These are phyloP conservation scores for Calocybe cyanea DNA, from an alignment of 768 basidiomycete genomes.

Conservation along the genomic window DNA sequence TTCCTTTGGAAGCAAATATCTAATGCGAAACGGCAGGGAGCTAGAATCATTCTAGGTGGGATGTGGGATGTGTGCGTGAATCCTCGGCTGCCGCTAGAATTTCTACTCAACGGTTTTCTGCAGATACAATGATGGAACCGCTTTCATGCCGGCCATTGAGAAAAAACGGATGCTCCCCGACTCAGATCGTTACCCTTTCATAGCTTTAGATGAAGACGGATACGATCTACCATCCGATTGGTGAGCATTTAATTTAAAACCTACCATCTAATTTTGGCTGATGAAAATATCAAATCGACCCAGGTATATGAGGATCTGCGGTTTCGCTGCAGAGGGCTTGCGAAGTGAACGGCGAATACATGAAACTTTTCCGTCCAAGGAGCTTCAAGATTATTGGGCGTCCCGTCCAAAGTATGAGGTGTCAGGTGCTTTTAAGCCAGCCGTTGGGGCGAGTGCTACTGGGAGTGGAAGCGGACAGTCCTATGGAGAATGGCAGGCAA, in stretches of 20 bases:
- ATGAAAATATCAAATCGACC: background rate
- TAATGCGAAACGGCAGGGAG: slow-evolving; percentile 60
- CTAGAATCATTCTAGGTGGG: slow-evolving; percentile 69
- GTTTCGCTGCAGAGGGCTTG: slow-evolving; percentile 66
- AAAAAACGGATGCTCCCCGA: slow-evolving; percentile 56
- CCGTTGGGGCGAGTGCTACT: slow-evolving; percentile 2
- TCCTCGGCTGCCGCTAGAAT: slow-evolving; percentile 10
- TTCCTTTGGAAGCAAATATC: slow-evolving; percentile 80
- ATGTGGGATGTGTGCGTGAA: slow-evolving; percentile 83
- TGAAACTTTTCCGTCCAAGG: slow-evolving; percentile 66
- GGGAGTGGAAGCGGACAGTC: slow-evolving; percentile 23
- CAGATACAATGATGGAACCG: slow-evolving; percentile 85
- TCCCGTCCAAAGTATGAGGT: slow-evolving; percentile 56
- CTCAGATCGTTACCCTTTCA: slow-evolving; percentile 53
- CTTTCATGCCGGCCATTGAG: slow-evolving; percentile 69
- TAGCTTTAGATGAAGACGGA: slow-evolving; percentile 78
- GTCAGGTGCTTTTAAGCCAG: slow-evolving; percentile 21
- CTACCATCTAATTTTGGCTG: background rate
- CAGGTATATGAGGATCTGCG: slow-evolving; percentile 78
- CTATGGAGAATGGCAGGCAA: slow-evolving; percentile 47
- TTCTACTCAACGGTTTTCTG: background rate
- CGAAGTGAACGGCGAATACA: slow-evolving; percentile 59
- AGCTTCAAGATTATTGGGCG: slow-evolving; percentile 73
- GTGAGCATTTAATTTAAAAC: slow-evolving; percentile 33
- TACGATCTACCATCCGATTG: slow-evolving; percentile 77